Base-by-base conservation (phyloP, 345 rosid genomes). In the Pistacia atlantica region DNA sequence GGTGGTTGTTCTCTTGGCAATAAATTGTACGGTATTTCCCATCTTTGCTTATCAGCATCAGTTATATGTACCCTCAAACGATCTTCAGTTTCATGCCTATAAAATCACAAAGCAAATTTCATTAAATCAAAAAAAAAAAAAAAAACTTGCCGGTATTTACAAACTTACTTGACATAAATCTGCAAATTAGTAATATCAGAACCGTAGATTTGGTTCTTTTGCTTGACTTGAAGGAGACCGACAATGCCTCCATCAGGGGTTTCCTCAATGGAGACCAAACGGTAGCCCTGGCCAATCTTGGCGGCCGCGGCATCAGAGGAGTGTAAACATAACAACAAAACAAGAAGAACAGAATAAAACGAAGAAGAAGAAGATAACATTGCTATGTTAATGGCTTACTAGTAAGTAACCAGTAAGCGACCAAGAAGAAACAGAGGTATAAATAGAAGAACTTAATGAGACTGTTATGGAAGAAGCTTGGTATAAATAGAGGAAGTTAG, bases 1-100 rank as follows among this genome's bases (percentile, higher is more conserved):
- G 97, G 95, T 1, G 97, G 91, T 37, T 84, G 84, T 54, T 92
- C 93, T 67, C 99, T 80, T 0, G 98, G 98, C 54, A 97, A 81
- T 59, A 97, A 91, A 71, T 86, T 82, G 89, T 92, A 94, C 2
- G 98, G 99, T 1, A 97, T 97, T 80, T 92, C 98, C 99, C 99
- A 97, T 78, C 99, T 78, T 83, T 84, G 90, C 75, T 92, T 87
- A 83, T 78, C 79, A 1, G 99, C 97, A 81, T 97, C 99, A 2
- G 99, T 94, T 69, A 92, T 92, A 83, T 85, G 88, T 9, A 97
- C 97, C 68, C 97, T 88, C 60, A 97, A 83, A 37, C 99, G 97
- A 55, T 79, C 84, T 10, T 86, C 84, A 9, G 91, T 88, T 65
- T 97, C 99, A 73, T 94, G 98, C 84, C 98, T 96, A 89, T 5